These are phyloP conservation scores for Tillandsia leiboldiana DNA, from an alignment of 176 grass and related monocot species.

Conservation along the genomic window DNA sequence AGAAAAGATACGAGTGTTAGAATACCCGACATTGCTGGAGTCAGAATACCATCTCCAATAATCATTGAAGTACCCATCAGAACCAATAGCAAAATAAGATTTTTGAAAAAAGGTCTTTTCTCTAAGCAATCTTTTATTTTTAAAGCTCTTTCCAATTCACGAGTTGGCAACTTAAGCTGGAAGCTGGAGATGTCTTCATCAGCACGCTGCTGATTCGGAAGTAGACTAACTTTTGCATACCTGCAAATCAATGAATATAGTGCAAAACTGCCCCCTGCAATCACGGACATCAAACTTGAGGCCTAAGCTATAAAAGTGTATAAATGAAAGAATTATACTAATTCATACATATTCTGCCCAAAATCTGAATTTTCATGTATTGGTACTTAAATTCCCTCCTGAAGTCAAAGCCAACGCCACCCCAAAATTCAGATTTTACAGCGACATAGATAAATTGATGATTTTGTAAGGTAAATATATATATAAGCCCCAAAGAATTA, in stretches of 20 bases:
- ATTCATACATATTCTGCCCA: background rate
- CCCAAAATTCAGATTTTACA: too few relatives aligned
- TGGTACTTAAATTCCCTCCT: too few relatives aligned
- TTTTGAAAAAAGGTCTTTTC: conserved; percentile 62
- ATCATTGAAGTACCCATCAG: conserved; percentile 95
- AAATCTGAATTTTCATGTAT: too few relatives aligned
- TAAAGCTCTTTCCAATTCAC: conserved; percentile 76
- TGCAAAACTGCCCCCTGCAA: conserved; percentile 84
- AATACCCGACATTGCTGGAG: conserved; percentile 93
- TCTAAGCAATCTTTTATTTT: conserved; percentile 78
- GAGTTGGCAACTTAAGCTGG: conserved; percentile 78
- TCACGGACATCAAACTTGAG: background rate
- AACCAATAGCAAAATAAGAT: conserved; percentile 75
- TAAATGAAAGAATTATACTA: background rate
- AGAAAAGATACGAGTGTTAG: conserved; percentile 9
- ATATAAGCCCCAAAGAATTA: background rate
- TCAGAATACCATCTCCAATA: conserved; percentile 97
- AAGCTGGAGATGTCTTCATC: conserved; percentile 92
- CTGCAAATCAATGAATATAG: conserved; percentile 91
- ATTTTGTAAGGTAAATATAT: too few relatives aligned
- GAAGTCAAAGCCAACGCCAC: too few relatives aligned
- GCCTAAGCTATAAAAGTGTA: conserved; percentile 3
- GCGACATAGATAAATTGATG: too few relatives aligned
- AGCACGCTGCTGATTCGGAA: conserved; percentile 89
- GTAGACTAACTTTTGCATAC: conserved; percentile 81